Conservation (phyloP, 176 grass and related monocot genomes). For the Carex littledalei region DNA sequence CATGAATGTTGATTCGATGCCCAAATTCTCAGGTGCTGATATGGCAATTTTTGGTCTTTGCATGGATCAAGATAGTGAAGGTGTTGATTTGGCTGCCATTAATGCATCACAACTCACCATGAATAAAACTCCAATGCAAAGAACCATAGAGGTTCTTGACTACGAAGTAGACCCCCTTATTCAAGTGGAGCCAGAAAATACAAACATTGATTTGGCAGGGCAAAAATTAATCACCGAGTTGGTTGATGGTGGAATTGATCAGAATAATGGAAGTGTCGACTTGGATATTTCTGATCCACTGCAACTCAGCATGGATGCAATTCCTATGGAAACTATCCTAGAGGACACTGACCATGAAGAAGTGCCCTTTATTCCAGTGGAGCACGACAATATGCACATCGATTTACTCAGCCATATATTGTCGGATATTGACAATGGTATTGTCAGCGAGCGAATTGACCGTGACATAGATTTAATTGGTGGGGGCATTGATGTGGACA, state of each 20-base stretch:
- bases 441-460: not conserved
- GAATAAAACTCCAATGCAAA: not conserved
- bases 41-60: no score
- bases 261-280: not conserved
- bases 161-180: not conserved
- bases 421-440: not conserved
- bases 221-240: not conserved
- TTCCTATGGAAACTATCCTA: not conserved
- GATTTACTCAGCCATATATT: not conserved
- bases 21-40: not conserved
- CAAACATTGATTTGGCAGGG: not conserved
- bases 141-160: not conserved
- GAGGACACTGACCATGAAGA: not conserved
- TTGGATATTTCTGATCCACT: not conserved
- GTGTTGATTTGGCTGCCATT: not conserved
- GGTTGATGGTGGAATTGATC: not conserved
- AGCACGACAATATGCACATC: not conserved
- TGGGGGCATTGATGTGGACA: not conserved
- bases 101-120: not conserved
- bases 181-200: not conserved
- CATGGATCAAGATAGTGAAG: not conserved
- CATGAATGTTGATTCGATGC: not conserved
- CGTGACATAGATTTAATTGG: not conserved
- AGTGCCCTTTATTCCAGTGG: not conserved
- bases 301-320: constrained; percentile 1